phyloP scores from a whole-genome alignment of 2,329 filamentous ascomycete species.

The Diaporthe sp. region DNA sequence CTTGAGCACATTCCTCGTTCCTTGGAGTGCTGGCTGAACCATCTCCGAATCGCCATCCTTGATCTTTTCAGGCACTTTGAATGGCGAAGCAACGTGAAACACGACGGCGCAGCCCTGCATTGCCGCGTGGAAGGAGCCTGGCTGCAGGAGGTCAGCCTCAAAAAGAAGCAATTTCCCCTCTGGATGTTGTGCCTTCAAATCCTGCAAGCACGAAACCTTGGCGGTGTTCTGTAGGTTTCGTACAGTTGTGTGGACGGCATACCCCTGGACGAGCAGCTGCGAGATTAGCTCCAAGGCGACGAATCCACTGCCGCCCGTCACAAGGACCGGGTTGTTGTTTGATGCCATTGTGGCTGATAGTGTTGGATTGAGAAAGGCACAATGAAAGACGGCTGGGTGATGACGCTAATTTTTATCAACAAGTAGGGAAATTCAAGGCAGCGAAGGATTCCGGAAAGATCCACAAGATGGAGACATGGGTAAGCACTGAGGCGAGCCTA shows the following conservation, averaged over 20 bases:
- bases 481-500: conserved; percentile 9
- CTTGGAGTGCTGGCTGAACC: conserved; percentile 47
- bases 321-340: conserved; percentile 53
- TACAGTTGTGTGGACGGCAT: conserved; percentile 41
- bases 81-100: conserved; percentile 53
- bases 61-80: conserved; percentile 47
- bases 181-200: conserved; percentile 37
- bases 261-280: conserved; percentile 38
- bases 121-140: conserved; percentile 48
- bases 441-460: conserved; percentile 24
- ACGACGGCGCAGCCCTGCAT: conserved; percentile 49
- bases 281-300: conserved; percentile 66
- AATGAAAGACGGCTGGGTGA: not conserved
- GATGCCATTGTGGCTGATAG: not conserved
- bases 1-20: conserved; percentile 46
- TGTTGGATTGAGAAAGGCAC: not conserved
- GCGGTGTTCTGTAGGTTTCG: conserved; percentile 36
- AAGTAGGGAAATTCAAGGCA: conserved; percentile 18
- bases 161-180: conserved; percentile 45
- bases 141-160: conserved; percentile 48
- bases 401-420: not conserved
- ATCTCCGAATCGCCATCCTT: conserved; percentile 46
- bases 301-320: conserved; percentile 73
- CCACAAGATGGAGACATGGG: conserved; percentile 23
- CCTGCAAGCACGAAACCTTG: conserved; percentile 38